Conservation (phyloP, 2,329 filamentous ascomycete genomes). For the Nemania abortiva region DNA sequence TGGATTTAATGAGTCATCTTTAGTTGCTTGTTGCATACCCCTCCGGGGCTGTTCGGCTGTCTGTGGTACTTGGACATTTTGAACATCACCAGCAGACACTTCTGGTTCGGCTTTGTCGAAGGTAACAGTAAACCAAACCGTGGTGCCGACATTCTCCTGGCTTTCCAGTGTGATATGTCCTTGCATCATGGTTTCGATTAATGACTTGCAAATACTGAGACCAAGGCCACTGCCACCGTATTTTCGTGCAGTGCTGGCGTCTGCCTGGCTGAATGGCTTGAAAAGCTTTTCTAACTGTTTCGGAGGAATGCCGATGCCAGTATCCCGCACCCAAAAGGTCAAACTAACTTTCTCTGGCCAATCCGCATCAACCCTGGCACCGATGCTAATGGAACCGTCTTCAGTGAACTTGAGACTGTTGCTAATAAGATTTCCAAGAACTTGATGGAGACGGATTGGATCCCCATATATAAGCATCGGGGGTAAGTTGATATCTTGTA, state of each 20-base stretch:
- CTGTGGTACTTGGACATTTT: constrained; percentile 57
- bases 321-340: constrained; percentile 89
- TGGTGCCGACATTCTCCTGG: constrained; percentile 76
- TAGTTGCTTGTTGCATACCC: constrained; percentile 54
- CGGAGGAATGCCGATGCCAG: constrained; percentile 88
- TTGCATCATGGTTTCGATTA: constrained; percentile 92
- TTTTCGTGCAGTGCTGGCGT: constrained; percentile 88
- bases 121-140: constrained; percentile 81
- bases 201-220: constrained; percentile 92
- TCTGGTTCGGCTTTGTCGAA: constrained; percentile 83
- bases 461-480: constrained; percentile 79
- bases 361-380: constrained; percentile 78
- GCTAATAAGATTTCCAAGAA: constrained; percentile 84
- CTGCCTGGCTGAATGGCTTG: constrained; percentile 91
- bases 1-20: constrained; percentile 57
- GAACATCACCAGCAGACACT: constrained; percentile 68
- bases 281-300: constrained; percentile 88
- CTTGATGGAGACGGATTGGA: constrained; percentile 74
- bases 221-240: constrained; percentile 94
- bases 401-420: constrained; percentile 97
- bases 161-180: constrained; percentile 87
- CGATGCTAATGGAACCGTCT: constrained; percentile 85
- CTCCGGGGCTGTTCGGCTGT: constrained; percentile 52
- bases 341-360: constrained; percentile 77
- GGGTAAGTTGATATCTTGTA: constrained; percentile 78